Evolutionary conservation across 148 eudicot genomes (phyloP), one percentile per base, ranked within the genome.

Genomic region (Drosera capensis): DNA sequence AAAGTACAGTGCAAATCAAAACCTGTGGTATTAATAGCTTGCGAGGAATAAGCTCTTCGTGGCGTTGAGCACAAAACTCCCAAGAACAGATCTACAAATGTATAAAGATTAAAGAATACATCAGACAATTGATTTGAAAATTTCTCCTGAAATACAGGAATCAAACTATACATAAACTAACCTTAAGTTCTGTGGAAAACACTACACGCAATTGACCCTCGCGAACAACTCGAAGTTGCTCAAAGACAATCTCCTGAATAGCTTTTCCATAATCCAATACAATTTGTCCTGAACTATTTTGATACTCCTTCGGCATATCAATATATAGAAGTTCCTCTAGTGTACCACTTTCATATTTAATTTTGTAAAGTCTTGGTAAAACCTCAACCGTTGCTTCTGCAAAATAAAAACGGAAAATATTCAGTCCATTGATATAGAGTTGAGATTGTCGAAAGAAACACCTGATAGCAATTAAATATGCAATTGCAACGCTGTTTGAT

Each of bases 311-410:
- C 7, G 99, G 99, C 99, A 90, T 85, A 60, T 84, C 99, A 44
- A 90, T 71, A 63, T 74, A 90, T 26, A 90, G 88, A 26, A 84
- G 78, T 59, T 90, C 99, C 64, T 90, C 99, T 38, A 84, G 53
- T 25, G 95, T 90, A 51, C 99, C 99, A 66, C 95, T 90, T 71
- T 90, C 99, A 43, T 75, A 90, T 59, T 84, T 90, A 17, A 84
- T 85, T 60, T 90, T 90, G 68, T 73, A 85, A 64, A 90, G 99
- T 63, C 99, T 78, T 0, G 99, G 99, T 54, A 90, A 68, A 55
- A 90, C 99, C 68, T 90, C 99, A 61, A 51, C 80, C 54, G 95
- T 80, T 42, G 99, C 99, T 82, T 90, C 99, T 90, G 72, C 59
- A 43, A 65, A 28, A 14, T 5, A 3, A 23, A 36, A 15, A 40